Percentiles rank a stretch among this genome's conserved stretches.
phyloP scores from a whole-genome alignment of 441 rosid genomes.

The Iberis amara region DNA sequence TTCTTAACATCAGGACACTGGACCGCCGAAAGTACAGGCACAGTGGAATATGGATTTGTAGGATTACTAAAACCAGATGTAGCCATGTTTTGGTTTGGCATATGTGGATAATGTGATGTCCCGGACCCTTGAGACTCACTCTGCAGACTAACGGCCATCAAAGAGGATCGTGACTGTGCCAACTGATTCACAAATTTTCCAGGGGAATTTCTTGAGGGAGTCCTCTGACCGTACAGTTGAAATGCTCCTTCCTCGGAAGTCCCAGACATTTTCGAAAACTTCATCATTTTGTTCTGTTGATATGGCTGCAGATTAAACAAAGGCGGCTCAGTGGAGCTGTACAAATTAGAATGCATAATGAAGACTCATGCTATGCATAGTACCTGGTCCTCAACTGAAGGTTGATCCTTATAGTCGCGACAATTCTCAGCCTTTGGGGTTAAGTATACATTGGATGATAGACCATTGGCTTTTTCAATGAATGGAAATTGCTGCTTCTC shows the following conservation, averaged over 20 bases:
- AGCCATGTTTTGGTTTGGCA: constrained; percentile 42
- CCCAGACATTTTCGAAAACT: constrained; percentile 39
- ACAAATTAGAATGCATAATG: constrained; percentile 4
- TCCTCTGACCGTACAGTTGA: constrained; percentile 41
- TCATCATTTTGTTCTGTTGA: constrained; percentile 46
- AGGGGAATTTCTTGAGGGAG: constrained; percentile 37
- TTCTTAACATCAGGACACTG: constrained; percentile 47
- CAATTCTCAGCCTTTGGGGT: constrained; percentile 33
- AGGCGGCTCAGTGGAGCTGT: constrained; percentile 11
- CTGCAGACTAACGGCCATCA: constrained; percentile 43
- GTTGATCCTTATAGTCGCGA: constrained; percentile 37
- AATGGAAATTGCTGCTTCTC: constrained; percentile 40
- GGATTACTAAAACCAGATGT: constrained; percentile 47
- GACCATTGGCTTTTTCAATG: constrained; percentile 40
- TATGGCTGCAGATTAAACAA: constrained; percentile 36
- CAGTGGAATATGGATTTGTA: constrained; percentile 51
- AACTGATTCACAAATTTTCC: constrained; percentile 44
- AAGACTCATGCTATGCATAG: constrained; percentile 19
- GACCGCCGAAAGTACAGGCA: constrained; percentile 46
- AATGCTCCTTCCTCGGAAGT: constrained; percentile 36
- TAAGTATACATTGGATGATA: constrained; percentile 33
- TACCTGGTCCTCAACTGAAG: constrained; percentile 53
- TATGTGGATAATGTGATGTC: constrained; percentile 45
- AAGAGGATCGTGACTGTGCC: constrained; percentile 39
- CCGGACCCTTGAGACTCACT: constrained; percentile 51